A percentile compares a stretch with the other conserved stretches of the same genome.
phyloP scores from a whole-genome alignment of 2,329 filamentous ascomycete genomes.

The Conoideocrella luteorostrata region DNA sequence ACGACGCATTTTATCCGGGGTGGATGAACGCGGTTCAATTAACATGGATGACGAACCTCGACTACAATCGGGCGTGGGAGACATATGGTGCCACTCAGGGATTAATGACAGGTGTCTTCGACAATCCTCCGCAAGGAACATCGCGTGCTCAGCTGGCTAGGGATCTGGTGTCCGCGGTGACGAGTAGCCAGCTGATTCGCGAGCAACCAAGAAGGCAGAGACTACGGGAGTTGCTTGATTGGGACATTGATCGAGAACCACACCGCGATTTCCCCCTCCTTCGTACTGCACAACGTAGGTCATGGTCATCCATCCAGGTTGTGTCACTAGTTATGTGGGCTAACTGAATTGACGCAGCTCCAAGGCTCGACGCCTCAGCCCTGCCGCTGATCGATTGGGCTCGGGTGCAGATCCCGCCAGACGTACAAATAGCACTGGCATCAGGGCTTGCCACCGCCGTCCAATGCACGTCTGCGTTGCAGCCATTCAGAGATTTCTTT shows the following conservation, averaged over 20 bases:
- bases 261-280: not conserved
- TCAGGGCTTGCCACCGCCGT: not conserved
- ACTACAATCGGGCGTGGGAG: not conserved
- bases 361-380: not conserved
- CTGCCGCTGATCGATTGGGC: not conserved
- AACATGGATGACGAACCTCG: too few relatives aligned
- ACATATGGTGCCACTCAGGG: not conserved
- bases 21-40: too few relatives aligned
- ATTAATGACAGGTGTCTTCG: too few relatives aligned
- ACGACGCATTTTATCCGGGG: too few relatives aligned
- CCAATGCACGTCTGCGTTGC: not conserved
- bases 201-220: not conserved
- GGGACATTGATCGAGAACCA: not conserved
- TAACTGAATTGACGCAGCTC: not conserved
- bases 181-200: not conserved
- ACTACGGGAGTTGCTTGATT: not conserved
- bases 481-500: not conserved
- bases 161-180: too few relatives aligned
- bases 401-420: not conserved
- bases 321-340: not conserved
- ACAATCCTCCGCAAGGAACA: too few relatives aligned
- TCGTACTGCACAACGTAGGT: not conserved
- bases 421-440: not conserved
- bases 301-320: not conserved
- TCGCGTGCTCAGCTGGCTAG: too few relatives aligned